Evolutionary conservation across 805 yeast species (phyloP), one percentile per base, ranked within the genome.

Genomic region (Kodamaea lidongshanica): DNA sequence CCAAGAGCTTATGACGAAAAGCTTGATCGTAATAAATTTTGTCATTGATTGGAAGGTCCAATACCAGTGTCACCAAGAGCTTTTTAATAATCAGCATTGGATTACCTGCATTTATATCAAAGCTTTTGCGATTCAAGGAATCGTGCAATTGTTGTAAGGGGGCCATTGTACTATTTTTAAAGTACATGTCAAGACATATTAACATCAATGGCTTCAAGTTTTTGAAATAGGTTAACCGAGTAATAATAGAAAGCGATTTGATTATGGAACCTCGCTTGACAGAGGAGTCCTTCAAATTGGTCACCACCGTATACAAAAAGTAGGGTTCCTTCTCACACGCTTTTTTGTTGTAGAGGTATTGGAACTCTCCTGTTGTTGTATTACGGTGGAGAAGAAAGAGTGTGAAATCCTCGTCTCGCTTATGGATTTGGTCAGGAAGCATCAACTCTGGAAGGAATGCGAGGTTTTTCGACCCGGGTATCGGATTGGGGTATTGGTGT

Each of bases 401-500:
- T 0, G 84, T 76, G 40, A 61, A 75, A 45, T 77, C 79, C 33
- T 75, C 77, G n/a, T 56, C 65, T 25, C 72, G 56, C 25, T 68
- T 61, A 40, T 79, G 78, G 27, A 73, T 61, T 43, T 74, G 79
- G 38, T 72, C 73, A 0, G 84, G 82, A 6, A 79, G 59, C 74
- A 78, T 69, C 22, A 77, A 45, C 43, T 72, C 79, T 2, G 79
- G 72, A 27, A 71, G 42, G 28, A 58, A 53, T 21, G 48, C 43
- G 25, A 65, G 44, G 28, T 47, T 70, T 54, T 37, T 32, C 19
- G 50, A 34, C 12, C 67, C 70, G 1, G 65, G 65, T 5, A 58
- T 39, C 12, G 42, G 48, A 9, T 45, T 35, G 0, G 94, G 89
- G 30, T 70, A 65, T 45, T 79, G 87, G 40, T 72, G 70, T 30